Evolutionary conservation across 2,329 filamentous ascomycete genomes (phyloP).

Genomic region (Hirsutella rhossiliensis): DNA sequence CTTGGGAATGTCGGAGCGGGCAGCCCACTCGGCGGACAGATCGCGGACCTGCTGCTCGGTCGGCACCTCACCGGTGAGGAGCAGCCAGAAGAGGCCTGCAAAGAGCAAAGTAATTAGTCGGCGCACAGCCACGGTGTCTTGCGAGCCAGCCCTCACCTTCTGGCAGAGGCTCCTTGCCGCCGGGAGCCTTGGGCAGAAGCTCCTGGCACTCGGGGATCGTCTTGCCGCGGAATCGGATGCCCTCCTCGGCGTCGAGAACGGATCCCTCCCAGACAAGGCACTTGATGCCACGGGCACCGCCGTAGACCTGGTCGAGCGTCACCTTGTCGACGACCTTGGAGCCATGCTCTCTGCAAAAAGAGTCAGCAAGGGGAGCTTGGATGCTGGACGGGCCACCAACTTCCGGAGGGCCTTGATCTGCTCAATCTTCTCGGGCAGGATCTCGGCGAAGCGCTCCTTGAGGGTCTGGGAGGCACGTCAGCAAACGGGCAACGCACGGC

Average conservation of each 20-base stretch:
- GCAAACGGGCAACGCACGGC: neutral
- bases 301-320: conserved; percentile 98
- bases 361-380: neutral
- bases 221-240: conserved; percentile 98
- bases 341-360: conserved; percentile 66
- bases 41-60: conserved; percentile 97
- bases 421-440: conserved; percentile 92
- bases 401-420: conserved; percentile 98
- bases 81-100: conserved; percentile 94
- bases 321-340: conserved; percentile 95
- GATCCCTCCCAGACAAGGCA: conserved; percentile 97
- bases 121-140: neutral
- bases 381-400: conserved; percentile 37
- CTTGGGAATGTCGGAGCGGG: conserved; percentile 91
- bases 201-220: conserved; percentile 99
- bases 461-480: conserved; percentile 51
- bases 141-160: conserved; percentile 51
- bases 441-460: conserved; percentile 96
- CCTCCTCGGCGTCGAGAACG: conserved; percentile 95
- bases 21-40: conserved; percentile 97
- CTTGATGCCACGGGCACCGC: conserved; percentile 98
- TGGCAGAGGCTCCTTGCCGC: conserved; percentile 91
- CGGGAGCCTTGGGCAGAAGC: conserved; percentile 90
- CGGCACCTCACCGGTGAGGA: conserved; percentile 94
- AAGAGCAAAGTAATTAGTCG: neutral